Evolutionary conservation across 1,284 basidiomycete species (phyloP).

Genomic region (Exsudoporus floridanus): DNA sequence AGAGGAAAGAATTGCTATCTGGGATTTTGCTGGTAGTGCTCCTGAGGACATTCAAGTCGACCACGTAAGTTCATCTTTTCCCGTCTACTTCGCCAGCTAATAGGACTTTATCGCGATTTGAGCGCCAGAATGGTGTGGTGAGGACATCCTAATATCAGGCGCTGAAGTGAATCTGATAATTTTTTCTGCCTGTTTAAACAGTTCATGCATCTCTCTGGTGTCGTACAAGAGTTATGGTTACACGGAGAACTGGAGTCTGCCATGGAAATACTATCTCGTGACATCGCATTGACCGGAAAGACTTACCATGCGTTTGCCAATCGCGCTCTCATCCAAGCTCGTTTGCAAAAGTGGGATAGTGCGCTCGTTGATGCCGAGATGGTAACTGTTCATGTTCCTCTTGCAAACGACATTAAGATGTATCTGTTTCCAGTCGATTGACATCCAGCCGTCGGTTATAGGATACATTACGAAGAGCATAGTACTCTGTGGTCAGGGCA

Average conservation of each 20-base stretch:
- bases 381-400: conserved; percentile 5
- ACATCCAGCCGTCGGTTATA: conserved; percentile 15
- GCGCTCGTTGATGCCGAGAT: conserved; percentile 18
- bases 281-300: conserved; percentile 11
- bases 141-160: background rate
- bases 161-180: background rate
- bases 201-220: conserved; percentile 13
- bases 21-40: conserved; percentile 3
- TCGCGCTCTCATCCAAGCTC: conserved; percentile 15
- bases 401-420: background rate
- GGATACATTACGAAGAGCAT: conserved; percentile 23
- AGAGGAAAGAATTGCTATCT: conserved; percentile 16
- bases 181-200: background rate
- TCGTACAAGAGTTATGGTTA: conserved; percentile 7
- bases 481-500: conserved; percentile 12
- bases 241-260: conserved; percentile 1
- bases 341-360: conserved; percentile 4
- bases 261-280: conserved; percentile 13
- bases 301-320: conserved; percentile 14
- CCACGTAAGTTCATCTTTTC: conserved; percentile 2
- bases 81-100: background rate
- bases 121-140: conserved; percentile 9
- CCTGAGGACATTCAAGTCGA: background rate
- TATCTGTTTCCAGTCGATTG: conserved; percentile 10
- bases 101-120: background rate